Evolutionary conservation across 2,329 filamentous ascomycete genomes (phyloP).

Genomic region (Hypomyces perniciosus): DNA sequence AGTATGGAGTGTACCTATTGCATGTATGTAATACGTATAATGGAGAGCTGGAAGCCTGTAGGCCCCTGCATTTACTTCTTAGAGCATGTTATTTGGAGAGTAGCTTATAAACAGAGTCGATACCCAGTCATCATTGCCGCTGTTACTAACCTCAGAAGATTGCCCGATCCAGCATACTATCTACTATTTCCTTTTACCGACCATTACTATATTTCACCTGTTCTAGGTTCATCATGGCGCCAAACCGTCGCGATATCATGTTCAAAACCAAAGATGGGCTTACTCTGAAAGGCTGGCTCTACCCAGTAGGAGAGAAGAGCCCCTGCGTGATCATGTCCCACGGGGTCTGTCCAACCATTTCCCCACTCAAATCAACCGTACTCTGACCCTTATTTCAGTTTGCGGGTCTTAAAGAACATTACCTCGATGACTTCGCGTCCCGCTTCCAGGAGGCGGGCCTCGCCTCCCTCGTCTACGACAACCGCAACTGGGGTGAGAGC

Average conservation of each 20-base stretch:
- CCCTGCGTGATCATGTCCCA: constrained; percentile 9
- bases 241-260: neutral
- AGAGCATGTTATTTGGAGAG: too few species aligned
- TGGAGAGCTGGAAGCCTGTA: too few species aligned
- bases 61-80: too few species aligned
- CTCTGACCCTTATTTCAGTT: neutral
- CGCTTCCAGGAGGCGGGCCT: constrained; percentile 13
- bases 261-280: constrained; percentile 1
- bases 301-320: neutral
- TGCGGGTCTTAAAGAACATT: constrained; percentile 9
- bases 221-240: constrained; percentile 1
- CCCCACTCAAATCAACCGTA: neutral
- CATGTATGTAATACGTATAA: too few species aligned
- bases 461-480: constrained; percentile 13
- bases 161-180: too few species aligned
- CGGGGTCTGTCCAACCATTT: neutral
- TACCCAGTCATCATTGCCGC: too few species aligned
- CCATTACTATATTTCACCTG: too few species aligned
- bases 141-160: too few species aligned
- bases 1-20: too few species aligned
- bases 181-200: too few species aligned
- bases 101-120: too few species aligned
- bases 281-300: constrained; percentile 5
- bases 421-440: constrained; percentile 11
- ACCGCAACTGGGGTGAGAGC: constrained; percentile 16